Conservation (phyloP, 495 filamentous ascomycete species). For the Talaromyces nanjingensis region DNA sequence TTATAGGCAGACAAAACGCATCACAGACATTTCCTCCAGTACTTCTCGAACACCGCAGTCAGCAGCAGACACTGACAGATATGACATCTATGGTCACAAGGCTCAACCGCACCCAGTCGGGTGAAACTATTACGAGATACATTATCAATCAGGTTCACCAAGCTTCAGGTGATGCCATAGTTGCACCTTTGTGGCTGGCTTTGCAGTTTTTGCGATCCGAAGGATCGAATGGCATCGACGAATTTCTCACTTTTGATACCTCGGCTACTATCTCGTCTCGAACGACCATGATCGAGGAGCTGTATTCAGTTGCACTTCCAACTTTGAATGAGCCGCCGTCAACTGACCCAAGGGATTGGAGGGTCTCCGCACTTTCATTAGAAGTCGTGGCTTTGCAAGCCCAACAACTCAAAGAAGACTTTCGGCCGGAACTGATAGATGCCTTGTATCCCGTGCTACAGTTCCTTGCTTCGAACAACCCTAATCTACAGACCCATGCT, state of each 20-base stretch:
- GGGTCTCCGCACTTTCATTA: conserved; percentile 59
- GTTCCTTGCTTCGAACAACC: conserved; percentile 66
- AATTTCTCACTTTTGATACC: conserved; percentile 50
- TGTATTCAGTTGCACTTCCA: conserved; percentile 70
- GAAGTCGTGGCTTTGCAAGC: conserved; percentile 70
- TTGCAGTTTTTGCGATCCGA: conserved; percentile 59
- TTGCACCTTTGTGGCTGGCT: conserved; percentile 78
- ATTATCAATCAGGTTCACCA: conserved; percentile 54
- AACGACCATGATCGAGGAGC: conserved; percentile 59
- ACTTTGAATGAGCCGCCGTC: conserved; percentile 46
- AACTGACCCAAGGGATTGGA: conserved; percentile 58
- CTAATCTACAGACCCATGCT: conserved; percentile 68
- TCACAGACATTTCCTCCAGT: conserved; percentile 49
- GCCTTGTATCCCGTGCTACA: conserved; percentile 85
- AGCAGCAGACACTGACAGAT: conserved; percentile 49
- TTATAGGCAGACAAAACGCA: conserved; percentile 17
- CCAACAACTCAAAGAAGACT: conserved; percentile 56
- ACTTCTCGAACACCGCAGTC: conserved; percentile 57
- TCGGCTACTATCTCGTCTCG: conserved; percentile 41
- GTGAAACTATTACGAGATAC: conserved; percentile 41
- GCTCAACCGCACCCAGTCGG: conserved; percentile 33
- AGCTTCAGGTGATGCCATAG: conserved; percentile 43
- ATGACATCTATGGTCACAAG: conserved; percentile 39
- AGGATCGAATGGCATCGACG: conserved; percentile 48
- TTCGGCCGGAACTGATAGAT: conserved; percentile 82